These are phyloP conservation scores for Hyphodiscus hymeniophilus DNA, from an alignment of 495 filamentous ascomycete species.

Conservation along the genomic window DNA sequence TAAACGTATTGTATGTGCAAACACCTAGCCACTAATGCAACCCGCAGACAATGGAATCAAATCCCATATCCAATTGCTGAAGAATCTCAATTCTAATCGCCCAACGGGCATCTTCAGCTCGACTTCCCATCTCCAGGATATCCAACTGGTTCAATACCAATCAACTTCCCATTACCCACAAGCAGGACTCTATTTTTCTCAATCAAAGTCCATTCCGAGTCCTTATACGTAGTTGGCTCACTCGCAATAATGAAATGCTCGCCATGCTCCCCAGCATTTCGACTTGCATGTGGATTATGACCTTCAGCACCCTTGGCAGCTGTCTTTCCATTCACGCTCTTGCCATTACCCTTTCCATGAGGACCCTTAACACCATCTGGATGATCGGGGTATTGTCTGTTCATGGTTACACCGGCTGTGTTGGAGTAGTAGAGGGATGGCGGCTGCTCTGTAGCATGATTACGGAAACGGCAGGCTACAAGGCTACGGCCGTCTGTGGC, in stretches of 20 bases:
- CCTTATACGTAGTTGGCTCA: conserved; percentile 40
- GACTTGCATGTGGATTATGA: conserved; percentile 8
- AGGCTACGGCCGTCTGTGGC: conserved; percentile 34
- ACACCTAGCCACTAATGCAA: no score
- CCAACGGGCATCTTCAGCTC: no score
- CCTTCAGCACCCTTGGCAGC: neutral
- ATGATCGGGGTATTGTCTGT: conserved; percentile 37
- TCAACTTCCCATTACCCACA: conserved; percentile 5
- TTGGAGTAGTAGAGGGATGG: conserved; percentile 39
- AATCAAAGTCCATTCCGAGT: conserved; percentile 39
- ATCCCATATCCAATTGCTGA: no score
- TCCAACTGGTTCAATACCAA: conserved; percentile 6
- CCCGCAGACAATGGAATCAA: no score
- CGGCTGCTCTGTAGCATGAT: conserved; percentile 37
- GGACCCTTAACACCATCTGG: conserved; percentile 28
- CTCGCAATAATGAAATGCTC: conserved; percentile 42
- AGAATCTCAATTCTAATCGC: no score
- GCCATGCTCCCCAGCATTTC: conserved; percentile 24
- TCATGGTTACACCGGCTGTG: conserved; percentile 37
- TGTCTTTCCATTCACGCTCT: conserved; percentile 1
- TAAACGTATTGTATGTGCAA: no score
- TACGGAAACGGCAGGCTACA: conserved; percentile 37
- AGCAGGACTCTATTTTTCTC: conserved; percentile 29
- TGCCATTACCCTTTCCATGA: conserved; percentile 19
- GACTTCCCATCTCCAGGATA: no score